Base-by-base conservation (phyloP, 1,284 basidiomycete genomes). In the Serendipita sp. region DNA sequence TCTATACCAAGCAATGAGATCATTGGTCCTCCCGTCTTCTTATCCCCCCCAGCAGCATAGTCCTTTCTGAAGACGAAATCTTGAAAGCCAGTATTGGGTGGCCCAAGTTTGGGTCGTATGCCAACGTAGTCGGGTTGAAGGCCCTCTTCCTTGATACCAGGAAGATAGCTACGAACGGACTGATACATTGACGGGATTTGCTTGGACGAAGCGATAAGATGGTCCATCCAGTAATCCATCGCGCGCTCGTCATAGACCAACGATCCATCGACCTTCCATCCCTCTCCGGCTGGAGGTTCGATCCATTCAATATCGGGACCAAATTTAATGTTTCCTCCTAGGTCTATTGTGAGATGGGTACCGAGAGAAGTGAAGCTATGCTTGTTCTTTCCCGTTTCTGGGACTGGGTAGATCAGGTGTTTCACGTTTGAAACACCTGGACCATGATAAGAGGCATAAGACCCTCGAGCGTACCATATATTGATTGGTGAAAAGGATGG, bases 251-350 rank as follows among this genome's bases (percentile, higher is more conserved):
- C 74, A 4, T 71, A 69, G 53, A 34, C 30, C 6, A 49, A 17
- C n/a, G 47, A 8, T 3, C 67, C 68, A 35, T 68, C 65, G 1
- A 66, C 65, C 34, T 70, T 73, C 55, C 73, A 71, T 15, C 72
- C 69, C 6, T 41, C 67, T 47, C 64, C 60, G 1, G 78, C 77
- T 0, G 69, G 67, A 26, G 82, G 80, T 3, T 80, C 79, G 69
- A 97, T 78, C 84, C 91, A 93, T 71, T 97, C 88, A 5, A 94
- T 79, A 70, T 98, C 93, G 2, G 95, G 96, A 0, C 95, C 95
- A 71, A 99, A 99, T 29, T 84, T 83, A 61, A 99, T 79, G 67
- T 90, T 88, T 0, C 91, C 90, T 62, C 88, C 81, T 64, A 99
- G 72, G 72, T 95, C 91, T 47, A 99, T 75, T 4, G 93, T 96